These are phyloP conservation scores for Apiospora marii DNA, from an alignment of 2,329 filamentous ascomycete species.

Conservation along the genomic window DNA sequence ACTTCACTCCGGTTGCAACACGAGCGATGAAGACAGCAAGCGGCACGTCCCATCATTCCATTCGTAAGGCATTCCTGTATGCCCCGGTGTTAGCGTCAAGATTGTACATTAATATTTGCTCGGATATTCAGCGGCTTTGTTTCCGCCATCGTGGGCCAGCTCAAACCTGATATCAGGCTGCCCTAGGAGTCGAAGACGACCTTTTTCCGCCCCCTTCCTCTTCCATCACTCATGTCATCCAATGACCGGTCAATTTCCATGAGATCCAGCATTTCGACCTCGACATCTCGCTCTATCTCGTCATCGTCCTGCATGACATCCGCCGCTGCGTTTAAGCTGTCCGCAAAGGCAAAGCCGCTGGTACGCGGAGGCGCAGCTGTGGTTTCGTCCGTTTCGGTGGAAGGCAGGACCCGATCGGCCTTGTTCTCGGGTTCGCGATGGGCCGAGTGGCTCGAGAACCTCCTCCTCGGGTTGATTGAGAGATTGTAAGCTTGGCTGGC, in stretches of 20 bases:
- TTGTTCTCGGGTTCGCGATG: slow-evolving; percentile 30
- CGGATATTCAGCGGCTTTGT: not conserved
- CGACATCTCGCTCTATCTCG: slow-evolving; percentile 59
- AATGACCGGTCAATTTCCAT: slow-evolving; percentile 70
- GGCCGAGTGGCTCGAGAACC: slow-evolving; percentile 32
- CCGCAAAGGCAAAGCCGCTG: slow-evolving; percentile 58
- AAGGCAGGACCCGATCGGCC: slow-evolving; percentile 37
- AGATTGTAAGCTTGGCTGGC: slow-evolving; percentile 58
- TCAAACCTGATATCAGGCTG: not conserved
- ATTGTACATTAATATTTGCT: not conserved
- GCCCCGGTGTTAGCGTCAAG: slow-evolving; percentile 17
- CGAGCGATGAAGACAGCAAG: not conserved
- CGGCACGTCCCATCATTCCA: not conserved
- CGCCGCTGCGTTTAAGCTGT: slow-evolving; percentile 60
- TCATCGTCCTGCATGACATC: slow-evolving; percentile 54
- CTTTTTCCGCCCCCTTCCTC: slow-evolving; percentile 57
- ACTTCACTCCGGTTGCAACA: slow-evolving; percentile 7
- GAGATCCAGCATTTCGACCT: slow-evolving; percentile 69
- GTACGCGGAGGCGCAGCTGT: slow-evolving; percentile 39
- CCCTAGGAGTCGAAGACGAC: slow-evolving; percentile 59
- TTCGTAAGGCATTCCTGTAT: slow-evolving; percentile 13
- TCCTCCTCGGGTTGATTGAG: slow-evolving; percentile 43
- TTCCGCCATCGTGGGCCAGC: not conserved
- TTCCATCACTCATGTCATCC: slow-evolving; percentile 60
- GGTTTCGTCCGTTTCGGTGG: slow-evolving; percentile 37